A percentile compares a stretch with the other conserved stretches of the same genome.
phyloP scores from a whole-genome alignment of 2,329 filamentous ascomycete genomes.

The Fusarium sublunatum region DNA sequence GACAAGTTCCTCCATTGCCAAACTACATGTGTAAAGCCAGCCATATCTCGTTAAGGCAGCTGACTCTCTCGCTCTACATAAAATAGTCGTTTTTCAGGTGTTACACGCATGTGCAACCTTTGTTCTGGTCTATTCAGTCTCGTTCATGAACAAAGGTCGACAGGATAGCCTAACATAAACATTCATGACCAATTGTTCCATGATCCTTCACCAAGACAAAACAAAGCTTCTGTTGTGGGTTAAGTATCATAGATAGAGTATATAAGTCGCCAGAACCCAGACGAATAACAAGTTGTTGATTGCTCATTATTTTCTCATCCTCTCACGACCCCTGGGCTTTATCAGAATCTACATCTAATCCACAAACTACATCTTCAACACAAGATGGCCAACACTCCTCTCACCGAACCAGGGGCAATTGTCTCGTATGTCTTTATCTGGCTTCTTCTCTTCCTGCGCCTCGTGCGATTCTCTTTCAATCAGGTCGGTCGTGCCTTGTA shows the following conservation, averaged over 20 bases:
- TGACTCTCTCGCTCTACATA: no score
- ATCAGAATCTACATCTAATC: background rate
- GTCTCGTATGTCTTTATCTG: background rate
- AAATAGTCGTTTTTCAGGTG: no score
- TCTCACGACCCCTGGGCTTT: background rate
- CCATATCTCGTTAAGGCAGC: no score
- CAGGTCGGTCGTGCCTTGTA: constrained; percentile 5
- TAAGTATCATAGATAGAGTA: background rate
- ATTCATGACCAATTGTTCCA: background rate
- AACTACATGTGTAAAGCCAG: no score
- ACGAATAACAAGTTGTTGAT: background rate
- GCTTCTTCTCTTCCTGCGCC: background rate
- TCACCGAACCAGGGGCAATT: background rate
- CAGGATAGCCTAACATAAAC: background rate
- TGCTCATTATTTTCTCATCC: background rate
- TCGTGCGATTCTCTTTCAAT: background rate
- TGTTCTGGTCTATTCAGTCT: background rate
- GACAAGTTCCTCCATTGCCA: no score
- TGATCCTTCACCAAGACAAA: background rate
- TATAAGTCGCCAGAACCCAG: background rate
- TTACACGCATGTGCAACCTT: background rate
- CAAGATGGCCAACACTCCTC: background rate
- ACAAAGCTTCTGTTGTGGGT: background rate
- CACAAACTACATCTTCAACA: background rate
- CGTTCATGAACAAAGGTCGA: background rate